These are phyloP conservation scores for Coleophoma cylindrospora DNA, from an alignment of 2,329 filamentous ascomycete species.

Conservation along the genomic window DNA sequence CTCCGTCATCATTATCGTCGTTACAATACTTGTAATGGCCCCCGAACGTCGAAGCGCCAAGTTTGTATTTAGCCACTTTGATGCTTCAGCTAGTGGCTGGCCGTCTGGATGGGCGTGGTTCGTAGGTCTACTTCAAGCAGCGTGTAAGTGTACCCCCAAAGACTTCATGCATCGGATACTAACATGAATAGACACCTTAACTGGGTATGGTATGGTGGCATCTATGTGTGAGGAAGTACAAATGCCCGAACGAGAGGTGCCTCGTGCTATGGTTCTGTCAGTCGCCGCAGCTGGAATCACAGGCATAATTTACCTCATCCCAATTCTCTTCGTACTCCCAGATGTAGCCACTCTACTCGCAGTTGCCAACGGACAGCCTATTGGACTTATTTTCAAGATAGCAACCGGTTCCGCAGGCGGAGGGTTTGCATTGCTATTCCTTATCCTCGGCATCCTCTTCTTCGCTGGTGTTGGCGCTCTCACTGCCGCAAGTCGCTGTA, in stretches of 20 bases:
- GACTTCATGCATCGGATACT: neutral
- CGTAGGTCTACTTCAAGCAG: slow-evolving; percentile 62
- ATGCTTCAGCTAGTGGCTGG: slow-evolving; percentile 62
- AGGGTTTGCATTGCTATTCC: slow-evolving; percentile 70
- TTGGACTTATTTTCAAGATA: slow-evolving; percentile 70
- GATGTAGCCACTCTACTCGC: slow-evolving; percentile 57
- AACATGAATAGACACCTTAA: slow-evolving; percentile 45
- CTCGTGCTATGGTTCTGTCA: slow-evolving; percentile 65
- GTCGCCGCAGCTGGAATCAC: slow-evolving; percentile 63
- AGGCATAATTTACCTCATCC: slow-evolving; percentile 63
- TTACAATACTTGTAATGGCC: slow-evolving; percentile 52
- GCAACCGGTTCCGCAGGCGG: slow-evolving; percentile 56
- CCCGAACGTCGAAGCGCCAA: slow-evolving; percentile 50
- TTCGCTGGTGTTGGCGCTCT: slow-evolving; percentile 73
- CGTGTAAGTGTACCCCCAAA: slow-evolving; percentile 13
- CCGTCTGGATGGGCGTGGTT: slow-evolving; percentile 68
- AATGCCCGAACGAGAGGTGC: slow-evolving; percentile 62
- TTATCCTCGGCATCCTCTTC: slow-evolving; percentile 71
- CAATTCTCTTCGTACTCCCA: slow-evolving; percentile 71
- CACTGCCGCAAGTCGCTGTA: slow-evolving; percentile 69
- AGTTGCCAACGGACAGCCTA: slow-evolving; percentile 69
- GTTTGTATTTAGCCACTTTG: slow-evolving; percentile 66
- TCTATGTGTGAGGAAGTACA: slow-evolving; percentile 71
- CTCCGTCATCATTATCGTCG: slow-evolving; percentile 64
- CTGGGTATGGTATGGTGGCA: slow-evolving; percentile 67